Evolutionary conservation across 2,329 filamentous ascomycete genomes (phyloP), one percentile per base, ranked within the genome.

Genomic region (Aureobasidium pullulans): DNA sequence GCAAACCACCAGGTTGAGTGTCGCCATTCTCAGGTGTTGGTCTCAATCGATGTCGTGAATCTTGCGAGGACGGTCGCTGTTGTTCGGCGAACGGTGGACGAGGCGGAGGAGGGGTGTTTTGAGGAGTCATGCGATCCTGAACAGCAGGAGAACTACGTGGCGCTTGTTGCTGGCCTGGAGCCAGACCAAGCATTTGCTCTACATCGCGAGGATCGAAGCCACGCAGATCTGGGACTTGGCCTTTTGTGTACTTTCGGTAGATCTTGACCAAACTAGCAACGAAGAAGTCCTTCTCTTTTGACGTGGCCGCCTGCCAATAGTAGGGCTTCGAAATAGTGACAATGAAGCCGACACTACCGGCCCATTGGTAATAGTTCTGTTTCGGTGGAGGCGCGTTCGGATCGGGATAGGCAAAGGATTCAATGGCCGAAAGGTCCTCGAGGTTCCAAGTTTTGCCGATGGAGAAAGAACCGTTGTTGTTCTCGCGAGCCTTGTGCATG

Each of bases 391-490:
- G 64, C 3, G 62, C 62, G 69, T 71, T 78, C 7, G 62, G 60
- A 6, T 48, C 50, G 19, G 83, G 72, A 44, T 85, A 81, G 6
- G 84, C 87, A 69, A 87, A 97, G 29, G 90, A 94, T 71, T 96
- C 88, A 64, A 99, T 89, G 47, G 83, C 81, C 4, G 83, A 82
- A 50, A 99, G 77, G 70, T 99, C 94, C 73, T 97, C 93, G 66
- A 99, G 82, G 71, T 92, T 89, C 94, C 94, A 99, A 3, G 94
- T 96, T 77, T 99, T 99, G 65, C 94, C 94, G 66, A 99, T 96
- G 19, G 93, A 97, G 73, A 96, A 99, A 28, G 89, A 85, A 59
- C 91, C 91, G 72, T 96, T 96, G 59, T 83, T 80, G 72, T 99
- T 99, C 76, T 99, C 94, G 67, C 96, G 87, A 60, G 91, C 93